Evolutionary conservation across 2,329 filamentous ascomycete genomes (phyloP).

Genomic region (Talaromyces sp.): DNA sequence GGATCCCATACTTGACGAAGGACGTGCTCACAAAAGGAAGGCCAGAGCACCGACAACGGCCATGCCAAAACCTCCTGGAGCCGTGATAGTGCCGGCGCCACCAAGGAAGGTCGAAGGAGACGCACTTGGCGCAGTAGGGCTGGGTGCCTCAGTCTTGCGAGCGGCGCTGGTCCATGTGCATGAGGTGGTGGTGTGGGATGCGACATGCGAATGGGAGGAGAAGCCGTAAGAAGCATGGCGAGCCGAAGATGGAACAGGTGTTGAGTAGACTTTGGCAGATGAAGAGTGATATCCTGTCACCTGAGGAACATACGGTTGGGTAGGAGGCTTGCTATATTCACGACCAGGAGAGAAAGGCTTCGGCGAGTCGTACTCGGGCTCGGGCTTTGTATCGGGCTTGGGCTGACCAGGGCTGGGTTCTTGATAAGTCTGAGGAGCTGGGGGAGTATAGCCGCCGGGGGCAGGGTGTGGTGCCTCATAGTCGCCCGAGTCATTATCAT

Average conservation of each 20-base stretch:
- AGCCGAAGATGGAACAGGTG: neutral
- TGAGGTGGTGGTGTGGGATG: neutral
- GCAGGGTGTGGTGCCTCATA: neutral
- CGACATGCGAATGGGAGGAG: neutral
- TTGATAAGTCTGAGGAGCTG: neutral
- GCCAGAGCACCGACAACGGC: conserved; percentile 18
- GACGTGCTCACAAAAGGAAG: conserved; percentile 18
- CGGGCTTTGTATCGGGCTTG: neutral
- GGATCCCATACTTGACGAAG: neutral
- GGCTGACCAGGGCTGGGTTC: neutral
- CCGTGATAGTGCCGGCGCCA: conserved; percentile 9
- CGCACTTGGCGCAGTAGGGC: neutral
- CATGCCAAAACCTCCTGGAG: conserved; percentile 13
- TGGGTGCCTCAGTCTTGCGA: neutral
- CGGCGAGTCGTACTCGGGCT: neutral
- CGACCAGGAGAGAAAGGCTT: neutral
- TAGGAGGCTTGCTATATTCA: conserved; percentile 1
- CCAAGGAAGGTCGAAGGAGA: conserved; percentile 12
- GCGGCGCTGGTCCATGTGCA: neutral
- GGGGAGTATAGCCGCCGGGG: neutral
- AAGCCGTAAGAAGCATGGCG: neutral
- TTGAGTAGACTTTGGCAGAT: neutral
- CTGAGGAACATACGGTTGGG: neutral
- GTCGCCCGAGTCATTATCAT: neutral
- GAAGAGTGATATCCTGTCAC: neutral